Percentiles rank a stretch among this genome's conserved stretches.
These are phyloP conservation scores for Helenozyma rhizophorensis DNA, from an alignment of 805 yeast genomes.

Conservation along the genomic window DNA sequence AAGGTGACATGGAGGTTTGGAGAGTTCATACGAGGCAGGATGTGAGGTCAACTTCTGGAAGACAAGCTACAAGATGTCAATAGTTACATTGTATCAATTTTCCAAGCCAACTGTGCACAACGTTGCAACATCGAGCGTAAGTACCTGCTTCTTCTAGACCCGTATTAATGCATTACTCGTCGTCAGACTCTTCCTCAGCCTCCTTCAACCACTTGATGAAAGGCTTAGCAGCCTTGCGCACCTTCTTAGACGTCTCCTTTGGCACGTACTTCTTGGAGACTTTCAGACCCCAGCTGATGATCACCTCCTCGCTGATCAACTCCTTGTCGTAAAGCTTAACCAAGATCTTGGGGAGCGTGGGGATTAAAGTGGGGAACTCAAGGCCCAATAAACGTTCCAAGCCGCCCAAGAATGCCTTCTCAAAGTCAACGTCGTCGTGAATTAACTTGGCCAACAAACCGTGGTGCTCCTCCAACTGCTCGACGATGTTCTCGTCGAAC, in stretches of 20 bases:
- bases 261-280: conserved; percentile 91
- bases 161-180: no score
- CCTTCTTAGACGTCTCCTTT: conserved; percentile 87
- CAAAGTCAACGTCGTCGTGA: conserved; percentile 56
- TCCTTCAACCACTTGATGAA: conserved; percentile 92
- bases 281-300: conserved; percentile 81
- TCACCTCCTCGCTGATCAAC: conserved; percentile 75
- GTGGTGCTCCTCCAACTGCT: conserved; percentile 69
- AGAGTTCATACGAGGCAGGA: no score
- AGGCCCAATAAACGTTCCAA: conserved; percentile 89
- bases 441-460: conserved; percentile 81
- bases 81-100: no score
- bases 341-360: conserved; percentile 74
- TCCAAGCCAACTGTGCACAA: no score
- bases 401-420: conserved; percentile 91
- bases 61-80: no score
- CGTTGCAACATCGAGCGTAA: no score
- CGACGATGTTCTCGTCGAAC: conserved; percentile 72
- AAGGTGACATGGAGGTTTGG: no score
- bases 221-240: conserved; percentile 93
- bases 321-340: conserved; percentile 80
- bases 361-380: conserved; percentile 65
- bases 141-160: no score
- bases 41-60: no score
- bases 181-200: conserved; percentile 81